Evolutionary conservation across 192 early-diverging fungal species (phyloP).

Genomic region (Entomortierella chlamydospora): DNA sequence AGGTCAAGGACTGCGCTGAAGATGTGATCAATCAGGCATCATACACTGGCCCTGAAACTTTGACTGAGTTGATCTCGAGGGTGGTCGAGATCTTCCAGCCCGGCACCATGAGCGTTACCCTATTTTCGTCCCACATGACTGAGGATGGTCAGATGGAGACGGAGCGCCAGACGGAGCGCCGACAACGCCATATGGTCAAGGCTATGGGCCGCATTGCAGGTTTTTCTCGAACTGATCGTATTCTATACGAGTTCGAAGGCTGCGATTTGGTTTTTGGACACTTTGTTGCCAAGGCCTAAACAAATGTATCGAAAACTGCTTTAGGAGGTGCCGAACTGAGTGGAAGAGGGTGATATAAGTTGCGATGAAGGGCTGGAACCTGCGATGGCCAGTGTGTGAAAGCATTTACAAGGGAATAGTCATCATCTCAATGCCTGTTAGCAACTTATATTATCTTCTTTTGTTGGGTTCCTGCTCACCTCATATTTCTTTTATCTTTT

Average conservation of each 20-base stretch:
- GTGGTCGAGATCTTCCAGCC: slow-evolving; percentile 91
- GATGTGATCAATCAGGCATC: slow-evolving; percentile 81
- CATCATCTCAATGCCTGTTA: slow-evolving; percentile 4
- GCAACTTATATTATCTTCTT: background rate
- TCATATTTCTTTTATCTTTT: slow-evolving; percentile 13
- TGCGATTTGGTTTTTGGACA: slow-evolving; percentile 86
- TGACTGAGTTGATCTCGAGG: slow-evolving; percentile 69
- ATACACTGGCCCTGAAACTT: slow-evolving; percentile 81
- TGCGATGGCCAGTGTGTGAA: background rate
- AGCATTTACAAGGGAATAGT: slow-evolving; percentile 5
- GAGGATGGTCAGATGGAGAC: slow-evolving; percentile 55
- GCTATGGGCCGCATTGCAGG: slow-evolving; percentile 67
- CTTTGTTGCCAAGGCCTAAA: slow-evolving; percentile 59
- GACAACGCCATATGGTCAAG: slow-evolving; percentile 55
- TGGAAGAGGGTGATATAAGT: background rate
- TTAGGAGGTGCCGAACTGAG: background rate
- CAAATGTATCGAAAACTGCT: background rate
- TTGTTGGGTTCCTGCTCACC: background rate
- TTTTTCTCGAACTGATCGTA: slow-evolving; percentile 74
- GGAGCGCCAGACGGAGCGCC: slow-evolving; percentile 46
- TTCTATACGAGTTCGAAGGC: slow-evolving; percentile 84
- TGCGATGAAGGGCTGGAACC: background rate
- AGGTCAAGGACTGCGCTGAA: slow-evolving; percentile 48
- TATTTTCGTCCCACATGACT: slow-evolving; percentile 57
- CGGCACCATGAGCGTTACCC: slow-evolving; percentile 83